Conservation (phyloP, 1,284 basidiomycete genomes). For the Leccinum cinnamomeum region DNA sequence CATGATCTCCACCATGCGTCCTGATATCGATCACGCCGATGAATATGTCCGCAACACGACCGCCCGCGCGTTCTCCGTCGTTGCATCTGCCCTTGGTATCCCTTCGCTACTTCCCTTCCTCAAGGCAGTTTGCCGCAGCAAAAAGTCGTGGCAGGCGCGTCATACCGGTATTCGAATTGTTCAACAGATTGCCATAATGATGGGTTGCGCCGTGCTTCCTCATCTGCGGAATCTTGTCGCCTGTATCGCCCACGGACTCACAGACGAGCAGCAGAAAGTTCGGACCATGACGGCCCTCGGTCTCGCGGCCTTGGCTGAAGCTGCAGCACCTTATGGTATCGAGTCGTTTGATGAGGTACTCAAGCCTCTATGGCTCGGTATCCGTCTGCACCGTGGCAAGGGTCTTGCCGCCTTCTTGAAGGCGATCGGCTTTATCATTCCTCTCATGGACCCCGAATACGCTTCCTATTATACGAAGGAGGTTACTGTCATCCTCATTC, state of each 20-base stretch:
- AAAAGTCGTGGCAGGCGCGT: conserved; percentile 99
- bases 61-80: conserved; percentile 97
- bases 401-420: conserved; percentile 98
- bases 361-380: conserved; percentile 98
- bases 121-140: conserved; percentile 96
- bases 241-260: conserved; percentile 92
- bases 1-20: conserved; percentile 99
- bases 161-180: conserved; percentile 99
- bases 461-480: conserved; percentile 98
- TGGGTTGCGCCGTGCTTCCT: conserved; percentile 98
- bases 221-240: conserved; percentile 97
- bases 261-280: conserved; percentile 99
- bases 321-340: conserved; percentile 98
- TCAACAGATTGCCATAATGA: conserved; percentile 99
- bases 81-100: conserved; percentile 97
- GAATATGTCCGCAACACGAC: conserved; percentile 99
- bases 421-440: conserved; percentile 99
- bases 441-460: conserved; percentile 99
- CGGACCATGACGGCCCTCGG: conserved; percentile 98
- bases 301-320: conserved; percentile 95
- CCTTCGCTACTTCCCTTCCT: conserved; percentile 97
- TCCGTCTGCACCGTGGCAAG: conserved; percentile 96
- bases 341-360: conserved; percentile 99
- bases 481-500: conserved; percentile 96
- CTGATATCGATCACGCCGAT: conserved; percentile 99